Evolutionary conservation across 2,329 filamentous ascomycete genomes (phyloP).

Genomic region (Aspergillus sp.): DNA sequence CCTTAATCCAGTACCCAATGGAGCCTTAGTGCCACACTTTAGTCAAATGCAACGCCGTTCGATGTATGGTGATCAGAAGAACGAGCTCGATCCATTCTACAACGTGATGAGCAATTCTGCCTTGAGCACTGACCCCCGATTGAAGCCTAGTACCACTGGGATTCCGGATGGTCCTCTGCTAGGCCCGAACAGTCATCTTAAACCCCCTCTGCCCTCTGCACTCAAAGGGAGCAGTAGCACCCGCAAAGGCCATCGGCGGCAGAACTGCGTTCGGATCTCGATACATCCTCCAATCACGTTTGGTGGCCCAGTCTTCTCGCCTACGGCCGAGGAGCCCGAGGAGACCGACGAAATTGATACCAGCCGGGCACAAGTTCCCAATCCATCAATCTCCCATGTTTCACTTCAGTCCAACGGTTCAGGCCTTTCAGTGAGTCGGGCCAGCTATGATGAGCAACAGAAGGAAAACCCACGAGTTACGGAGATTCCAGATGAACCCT

Average conservation of each 20-base stretch:
- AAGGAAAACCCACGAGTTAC: conserved; percentile 12
- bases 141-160: conserved; percentile 14
- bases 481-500: conserved; percentile 6
- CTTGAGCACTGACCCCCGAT: conserved; percentile 25
- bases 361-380: conserved; percentile 26
- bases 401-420: conserved; percentile 21
- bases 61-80: conserved; percentile 21
- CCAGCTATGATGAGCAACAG: conserved; percentile 16
- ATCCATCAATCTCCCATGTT: conserved; percentile 17
- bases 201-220: conserved; percentile 32
- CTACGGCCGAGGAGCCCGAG: conserved; percentile 40
- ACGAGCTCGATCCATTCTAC: conserved; percentile 32
- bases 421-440: conserved; percentile 18
- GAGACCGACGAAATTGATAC: conserved; percentile 34
- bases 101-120: conserved; percentile 19
- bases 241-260: conserved; percentile 44
- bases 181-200: conserved; percentile 23
- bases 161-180: conserved; percentile 26
- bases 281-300: conserved; percentile 41
- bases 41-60: conserved; percentile 29
- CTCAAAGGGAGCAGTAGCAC: conserved; percentile 34
- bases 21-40: conserved; percentile 23
- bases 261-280: conserved; percentile 48
- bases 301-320: conserved; percentile 34
- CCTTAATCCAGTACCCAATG: conserved; percentile 12